phyloP scores from a whole-genome alignment of 1,139 yeast species.

The Blastobotrys serpentis region DNA sequence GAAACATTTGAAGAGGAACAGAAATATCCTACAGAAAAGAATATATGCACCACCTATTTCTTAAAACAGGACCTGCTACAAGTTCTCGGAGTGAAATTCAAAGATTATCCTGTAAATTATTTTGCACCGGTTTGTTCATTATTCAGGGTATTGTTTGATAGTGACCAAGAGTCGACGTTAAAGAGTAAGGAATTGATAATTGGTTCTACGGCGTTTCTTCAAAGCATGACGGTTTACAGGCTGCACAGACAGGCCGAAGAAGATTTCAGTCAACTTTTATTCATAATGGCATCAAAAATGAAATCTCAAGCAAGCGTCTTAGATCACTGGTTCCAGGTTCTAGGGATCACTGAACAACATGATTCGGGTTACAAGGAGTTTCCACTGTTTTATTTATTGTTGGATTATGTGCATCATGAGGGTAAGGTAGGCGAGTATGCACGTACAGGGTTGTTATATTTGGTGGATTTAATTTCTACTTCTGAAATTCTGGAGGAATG shows the following conservation, averaged over 20 bases:
- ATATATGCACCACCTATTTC: conserved; percentile 24
- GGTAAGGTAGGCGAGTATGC: conserved; percentile 35
- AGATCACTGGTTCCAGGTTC: conserved; percentile 23
- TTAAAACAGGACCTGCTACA: conserved; percentile 22
- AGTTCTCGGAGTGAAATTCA: conserved; percentile 20
- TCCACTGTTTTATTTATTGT: conserved; percentile 32
- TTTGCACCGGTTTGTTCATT: conserved; percentile 21
- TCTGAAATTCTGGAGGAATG: conserved; percentile 30
- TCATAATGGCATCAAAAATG: conserved; percentile 26
- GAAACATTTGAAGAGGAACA: conserved; percentile 20
- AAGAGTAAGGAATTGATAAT: conserved; percentile 21
- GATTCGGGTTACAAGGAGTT: conserved; percentile 18
- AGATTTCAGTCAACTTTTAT: conserved; percentile 24
- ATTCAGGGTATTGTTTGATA: conserved; percentile 23
- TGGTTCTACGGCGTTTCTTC: conserved; percentile 24
- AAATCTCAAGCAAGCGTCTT: conserved; percentile 23
- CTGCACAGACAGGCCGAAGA: conserved; percentile 21
- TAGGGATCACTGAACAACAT: conserved; percentile 12
- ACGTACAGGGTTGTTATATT: conserved; percentile 34
- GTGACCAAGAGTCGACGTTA: conserved; percentile 19
- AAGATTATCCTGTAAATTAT: conserved; percentile 19
- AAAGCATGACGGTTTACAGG: conserved; percentile 20
- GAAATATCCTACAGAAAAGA: conserved; percentile 12
- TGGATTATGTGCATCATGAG: conserved; percentile 33
- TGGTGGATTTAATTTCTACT: conserved; percentile 30